Conservation (phyloP, 192 early-diverging fungal species). For the Gigaspora rosea region DNA sequence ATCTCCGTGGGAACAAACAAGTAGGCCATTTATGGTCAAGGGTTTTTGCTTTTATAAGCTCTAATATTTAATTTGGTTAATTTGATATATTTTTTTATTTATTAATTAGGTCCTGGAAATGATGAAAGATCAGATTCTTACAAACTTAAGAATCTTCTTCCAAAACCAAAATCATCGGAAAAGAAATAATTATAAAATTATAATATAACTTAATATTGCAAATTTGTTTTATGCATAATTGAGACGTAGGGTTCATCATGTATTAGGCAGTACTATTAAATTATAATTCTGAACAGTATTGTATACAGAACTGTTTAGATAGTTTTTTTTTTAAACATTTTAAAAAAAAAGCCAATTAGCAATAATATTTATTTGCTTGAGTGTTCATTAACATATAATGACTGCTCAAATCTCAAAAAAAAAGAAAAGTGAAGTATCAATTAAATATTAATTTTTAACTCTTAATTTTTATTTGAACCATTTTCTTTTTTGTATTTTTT, state of each 20-base stretch:
- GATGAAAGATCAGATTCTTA: constrained; percentile 43
- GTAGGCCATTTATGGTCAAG: constrained; percentile 38
- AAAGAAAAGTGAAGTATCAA: constrained; percentile 63
- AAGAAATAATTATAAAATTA: constrained; percentile 10
- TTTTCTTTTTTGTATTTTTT: too few relatives aligned
- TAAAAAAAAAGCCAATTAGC: too few relatives aligned
- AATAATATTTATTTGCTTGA: too few relatives aligned
- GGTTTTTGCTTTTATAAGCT: background rate
- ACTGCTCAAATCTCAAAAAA: constrained; percentile 71
- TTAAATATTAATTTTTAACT: too few relatives aligned
- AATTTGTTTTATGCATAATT: too few relatives aligned
- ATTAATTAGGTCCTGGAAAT: constrained; percentile 41
- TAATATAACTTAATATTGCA: too few relatives aligned
- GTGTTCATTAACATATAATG: constrained; percentile 33
- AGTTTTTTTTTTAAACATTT: too few relatives aligned
- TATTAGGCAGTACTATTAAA: too few relatives aligned
- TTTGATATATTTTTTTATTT: background rate
- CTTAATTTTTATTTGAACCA: too few relatives aligned
- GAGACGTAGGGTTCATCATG: too few relatives aligned
- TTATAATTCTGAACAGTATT: too few relatives aligned
- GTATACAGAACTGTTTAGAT: too few relatives aligned
- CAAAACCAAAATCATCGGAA: constrained; percentile 17
- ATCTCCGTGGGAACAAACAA: constrained; percentile 92
- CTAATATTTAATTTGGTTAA: constrained; percentile 6
- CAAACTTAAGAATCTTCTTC: constrained; percentile 26